Evolutionary conservation across 1,284 basidiomycete species (phyloP).

Genomic region (Gymnopus androsaceus): DNA sequence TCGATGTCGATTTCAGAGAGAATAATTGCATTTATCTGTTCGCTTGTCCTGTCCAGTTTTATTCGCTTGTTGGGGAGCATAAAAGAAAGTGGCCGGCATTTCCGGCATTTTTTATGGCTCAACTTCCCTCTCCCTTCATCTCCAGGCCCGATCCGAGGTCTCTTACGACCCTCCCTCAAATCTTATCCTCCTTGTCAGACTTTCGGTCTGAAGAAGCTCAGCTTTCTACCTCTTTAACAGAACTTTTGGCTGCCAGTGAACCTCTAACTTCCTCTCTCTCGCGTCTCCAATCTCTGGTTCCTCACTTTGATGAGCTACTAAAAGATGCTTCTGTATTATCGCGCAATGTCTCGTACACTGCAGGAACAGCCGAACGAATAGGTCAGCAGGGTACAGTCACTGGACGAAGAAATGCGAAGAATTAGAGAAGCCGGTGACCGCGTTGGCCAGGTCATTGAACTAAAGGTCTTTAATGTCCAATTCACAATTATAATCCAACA

Average conservation of each 20-base stretch:
- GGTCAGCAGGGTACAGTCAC: conserved; percentile 82
- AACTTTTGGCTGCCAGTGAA: conserved; percentile 68
- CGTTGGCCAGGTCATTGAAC: conserved; percentile 85
- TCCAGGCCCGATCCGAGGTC: conserved; percentile 42
- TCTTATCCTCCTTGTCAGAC: conserved; percentile 69
- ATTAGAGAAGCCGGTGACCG: conserved; percentile 85
- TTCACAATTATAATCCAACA: conserved; percentile 11
- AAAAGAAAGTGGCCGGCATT: not conserved
- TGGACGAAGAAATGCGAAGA: conserved; percentile 90
- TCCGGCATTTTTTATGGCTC: not conserved
- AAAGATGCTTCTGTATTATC: conserved; percentile 62
- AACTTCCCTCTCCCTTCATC: not conserved
- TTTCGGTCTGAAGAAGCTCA: conserved; percentile 79
- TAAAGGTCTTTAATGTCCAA: conserved; percentile 61
- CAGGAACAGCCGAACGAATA: conserved; percentile 85
- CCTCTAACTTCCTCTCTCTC: conserved; percentile 67
- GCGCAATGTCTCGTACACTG: conserved; percentile 65
- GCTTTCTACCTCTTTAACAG: conserved; percentile 75
- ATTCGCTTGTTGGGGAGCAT: conserved; percentile 15
- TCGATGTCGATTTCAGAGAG: conserved; percentile 62
- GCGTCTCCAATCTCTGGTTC: conserved; percentile 64
- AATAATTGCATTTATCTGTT: conserved; percentile 10
- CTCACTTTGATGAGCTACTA: conserved; percentile 64
- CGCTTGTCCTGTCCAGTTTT: conserved; percentile 6
- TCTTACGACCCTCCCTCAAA: conserved; percentile 67